Percentiles rank a stretch among this genome's conserved stretches.
Evolutionary conservation across 257 asterid genomes (phyloP).

Genomic region (Galeopsis tetrahit): DNA sequence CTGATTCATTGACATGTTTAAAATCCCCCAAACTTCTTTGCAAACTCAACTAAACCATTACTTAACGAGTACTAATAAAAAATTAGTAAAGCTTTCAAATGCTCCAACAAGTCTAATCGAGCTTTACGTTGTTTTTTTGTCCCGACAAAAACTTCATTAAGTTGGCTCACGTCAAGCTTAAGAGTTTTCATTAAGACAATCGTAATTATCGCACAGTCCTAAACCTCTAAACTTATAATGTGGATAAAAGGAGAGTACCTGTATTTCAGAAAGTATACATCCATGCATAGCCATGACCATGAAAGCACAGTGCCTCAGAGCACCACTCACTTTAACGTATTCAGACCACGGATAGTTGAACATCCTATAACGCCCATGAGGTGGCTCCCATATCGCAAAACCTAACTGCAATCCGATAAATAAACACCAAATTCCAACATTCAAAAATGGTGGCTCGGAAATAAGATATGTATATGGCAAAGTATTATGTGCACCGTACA

Average conservation of each 20-base stretch:
- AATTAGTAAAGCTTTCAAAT: conserved; percentile 6
- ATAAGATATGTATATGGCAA: too few relatives aligned
- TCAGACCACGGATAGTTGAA: conserved; percentile 88
- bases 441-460: too few relatives aligned
- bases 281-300: conserved; percentile 99
- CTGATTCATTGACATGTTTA: neutral
- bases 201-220: neutral
- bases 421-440: neutral
- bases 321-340: conserved; percentile 92
- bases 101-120: conserved; percentile 4
- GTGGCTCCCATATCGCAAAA: conserved; percentile 98
- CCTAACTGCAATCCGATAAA: conserved; percentile 47
- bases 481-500: too few relatives aligned
- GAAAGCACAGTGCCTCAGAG: conserved; percentile 93
- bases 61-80: neutral
- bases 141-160: neutral
- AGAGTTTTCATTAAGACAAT: neutral
- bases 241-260: conserved; percentile 50
- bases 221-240: conserved; percentile 3
- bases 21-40: neutral
- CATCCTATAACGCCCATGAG: conserved; percentile 97
- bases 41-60: conserved; percentile 1
- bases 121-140: neutral
- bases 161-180: neutral
- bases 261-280: conserved; percentile 91